Evolutionary conservation across 1,139 yeast species (phyloP).

Genomic region (Taphrina flavorubra): DNA sequence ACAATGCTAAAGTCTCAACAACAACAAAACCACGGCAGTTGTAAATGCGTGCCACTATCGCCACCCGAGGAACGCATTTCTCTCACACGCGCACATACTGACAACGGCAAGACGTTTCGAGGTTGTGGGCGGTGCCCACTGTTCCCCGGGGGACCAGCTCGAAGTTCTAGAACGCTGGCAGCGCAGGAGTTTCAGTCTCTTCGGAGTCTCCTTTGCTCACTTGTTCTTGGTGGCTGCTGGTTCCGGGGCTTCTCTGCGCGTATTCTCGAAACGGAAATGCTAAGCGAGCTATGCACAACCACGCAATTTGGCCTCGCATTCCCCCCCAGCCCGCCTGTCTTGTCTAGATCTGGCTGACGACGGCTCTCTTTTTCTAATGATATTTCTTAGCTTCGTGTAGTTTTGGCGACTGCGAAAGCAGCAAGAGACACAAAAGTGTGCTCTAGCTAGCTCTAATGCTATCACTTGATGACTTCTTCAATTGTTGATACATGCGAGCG

Average conservation of each 20-base stretch:
- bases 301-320: not conserved
- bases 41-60: too few species aligned
- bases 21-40: too few species aligned
- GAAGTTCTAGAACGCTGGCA: too few species aligned
- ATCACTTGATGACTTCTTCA: too few species aligned
- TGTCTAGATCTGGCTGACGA: too few species aligned
- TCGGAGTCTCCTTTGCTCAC: not conserved
- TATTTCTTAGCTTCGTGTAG: not conserved
- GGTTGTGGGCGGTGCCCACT: not conserved
- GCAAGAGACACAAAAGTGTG: not conserved
- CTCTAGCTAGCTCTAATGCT: not conserved
- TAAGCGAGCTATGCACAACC: slow-evolving; percentile 1
- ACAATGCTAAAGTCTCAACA: not conserved
- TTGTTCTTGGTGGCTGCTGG: too few species aligned
- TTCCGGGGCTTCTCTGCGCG: too few species aligned
- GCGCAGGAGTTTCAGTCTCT: not conserved
- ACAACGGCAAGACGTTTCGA: not conserved
- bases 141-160: not conserved
- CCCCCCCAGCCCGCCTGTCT: not conserved
- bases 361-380: too few species aligned
- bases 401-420: not conserved
- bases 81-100: too few species aligned
- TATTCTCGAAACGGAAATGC: not conserved
- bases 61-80: too few species aligned
- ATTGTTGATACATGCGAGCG: not conserved